phyloP scores from a whole-genome alignment of 768 basidiomycete species.

The Rhodotorula kratochvilovae region DNA sequence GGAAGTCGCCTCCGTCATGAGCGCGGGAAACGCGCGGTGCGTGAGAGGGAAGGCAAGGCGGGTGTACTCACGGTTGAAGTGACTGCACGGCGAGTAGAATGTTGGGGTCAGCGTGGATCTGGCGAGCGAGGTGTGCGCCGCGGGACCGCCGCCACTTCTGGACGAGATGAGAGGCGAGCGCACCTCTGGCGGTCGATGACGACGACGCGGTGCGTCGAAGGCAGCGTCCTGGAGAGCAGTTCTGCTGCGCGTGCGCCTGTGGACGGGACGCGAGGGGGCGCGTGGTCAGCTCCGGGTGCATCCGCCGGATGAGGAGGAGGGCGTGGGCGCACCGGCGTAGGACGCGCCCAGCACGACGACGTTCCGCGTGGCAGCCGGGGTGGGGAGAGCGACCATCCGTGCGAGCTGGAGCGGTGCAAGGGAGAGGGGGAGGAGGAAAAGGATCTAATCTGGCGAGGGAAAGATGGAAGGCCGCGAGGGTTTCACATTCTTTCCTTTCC shows the following conservation, averaged over 20 bases:
- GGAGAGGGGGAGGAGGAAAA: neutral
- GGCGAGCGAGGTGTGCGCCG: neutral
- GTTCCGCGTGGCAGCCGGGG: conserved; percentile 15
- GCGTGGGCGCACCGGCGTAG: conserved; percentile 30
- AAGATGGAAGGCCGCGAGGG: too few relatives aligned
- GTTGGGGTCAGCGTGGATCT: neutral
- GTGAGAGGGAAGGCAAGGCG: too few relatives aligned
- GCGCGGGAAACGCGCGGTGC: too few relatives aligned
- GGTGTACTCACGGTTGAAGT: conserved; percentile 41
- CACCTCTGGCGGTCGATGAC: conserved; percentile 42
- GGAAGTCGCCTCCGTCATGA: neutral
- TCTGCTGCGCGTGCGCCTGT: conserved; percentile 40
- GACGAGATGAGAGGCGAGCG: neutral
- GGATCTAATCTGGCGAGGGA: neutral
- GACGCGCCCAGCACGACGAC: conserved; percentile 42
- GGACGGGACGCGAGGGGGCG: neutral
- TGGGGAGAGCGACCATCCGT: conserved; percentile 9
- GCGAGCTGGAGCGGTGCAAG: neutral
- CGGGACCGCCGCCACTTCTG: neutral
- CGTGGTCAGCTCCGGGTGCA: neutral
- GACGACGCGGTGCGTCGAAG: conserved; percentile 37
- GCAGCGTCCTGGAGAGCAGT: conserved; percentile 34
- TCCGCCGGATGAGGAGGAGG: neutral
- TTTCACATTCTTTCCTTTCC: too few relatives aligned
- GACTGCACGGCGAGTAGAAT: conserved; percentile 3